Evolutionary conservation across 2,329 filamentous ascomycete species (phyloP), one percentile per base, ranked within the genome.

Genomic region (Talaromyces sp.): DNA sequence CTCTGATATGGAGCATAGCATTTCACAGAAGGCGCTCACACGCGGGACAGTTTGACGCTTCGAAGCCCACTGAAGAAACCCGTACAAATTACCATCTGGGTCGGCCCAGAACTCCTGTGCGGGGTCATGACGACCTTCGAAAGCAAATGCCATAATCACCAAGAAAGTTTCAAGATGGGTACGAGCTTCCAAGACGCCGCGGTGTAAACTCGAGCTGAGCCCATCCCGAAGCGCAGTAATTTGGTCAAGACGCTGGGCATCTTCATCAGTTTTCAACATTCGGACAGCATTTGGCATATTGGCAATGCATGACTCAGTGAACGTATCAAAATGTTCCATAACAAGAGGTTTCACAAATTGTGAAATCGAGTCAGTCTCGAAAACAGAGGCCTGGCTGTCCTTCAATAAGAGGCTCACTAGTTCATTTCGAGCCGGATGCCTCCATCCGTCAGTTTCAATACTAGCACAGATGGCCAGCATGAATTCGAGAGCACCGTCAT

Each of bases 11-110:
- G 93, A 90, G 72, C 93, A 91, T 16, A 99, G 82, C 88, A 99
- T 94, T 74, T 98, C 94, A 76, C 95, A 99, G 71, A 98, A 99
- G 13, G 94, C 93, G 67, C 92, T 95, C 66, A 96, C 93, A 27
- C 97, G 85, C n/a, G 95, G 95, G 0, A 96, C 97, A 0, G 96
- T 97, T 67, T 96, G 93, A 71, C 95, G 86, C 70, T 92, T 90
- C 3, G 95, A 97, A n/a, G 93, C 91, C 95, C 95, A 99, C 68
- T 96, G 91, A 75, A 99, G 84, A 74, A 99, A 99, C 0, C 95
- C 95, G 68, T 93, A 91, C 37, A 99, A 82, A 70, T 97, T 97
- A 73, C 93, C 93, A 72, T 99, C 95, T 1, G 90, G 88, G 73
- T 97, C 93, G 37, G 86, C 86, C 95, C 95, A 99, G 70, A 98